Evolutionary conservation across 2,329 filamentous ascomycete species (phyloP).

Genomic region (Aspergillus texensis): DNA sequence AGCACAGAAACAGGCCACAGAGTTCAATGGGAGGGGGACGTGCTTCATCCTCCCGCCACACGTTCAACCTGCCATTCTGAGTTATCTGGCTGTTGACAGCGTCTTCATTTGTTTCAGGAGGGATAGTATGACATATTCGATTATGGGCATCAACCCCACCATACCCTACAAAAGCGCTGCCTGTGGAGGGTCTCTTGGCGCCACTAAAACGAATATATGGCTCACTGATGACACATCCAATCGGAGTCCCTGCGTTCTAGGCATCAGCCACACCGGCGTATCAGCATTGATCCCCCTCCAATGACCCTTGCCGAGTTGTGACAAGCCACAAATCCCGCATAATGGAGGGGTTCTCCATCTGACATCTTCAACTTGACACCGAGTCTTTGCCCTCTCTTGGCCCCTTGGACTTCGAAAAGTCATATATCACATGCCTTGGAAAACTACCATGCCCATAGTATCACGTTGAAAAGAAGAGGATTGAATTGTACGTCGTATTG

Average conservation of each 20-base stretch:
- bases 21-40: background rate
- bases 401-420: background rate
- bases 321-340: constrained; percentile 7
- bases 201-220: background rate
- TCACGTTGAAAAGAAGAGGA: background rate
- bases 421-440: background rate
- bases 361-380: background rate
- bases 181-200: constrained; percentile 1
- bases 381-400: too few species aligned
- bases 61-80: background rate
- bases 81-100: background rate
- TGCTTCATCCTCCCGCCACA: background rate
- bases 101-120: background rate
- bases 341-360: background rate
- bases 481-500: background rate
- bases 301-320: background rate
- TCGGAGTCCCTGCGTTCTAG: background rate
- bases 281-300: background rate
- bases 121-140: background rate
- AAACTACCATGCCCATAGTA: background rate
- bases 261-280: constrained; percentile 5
- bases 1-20: background rate
- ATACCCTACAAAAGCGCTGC: background rate
- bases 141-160: background rate
- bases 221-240: background rate